A percentile compares a stretch with the other conserved stretches of the same genome.
Evolutionary conservation across 2,329 filamentous ascomycete species (phyloP).

Genomic region (Ceratocystis albifundus): DNA sequence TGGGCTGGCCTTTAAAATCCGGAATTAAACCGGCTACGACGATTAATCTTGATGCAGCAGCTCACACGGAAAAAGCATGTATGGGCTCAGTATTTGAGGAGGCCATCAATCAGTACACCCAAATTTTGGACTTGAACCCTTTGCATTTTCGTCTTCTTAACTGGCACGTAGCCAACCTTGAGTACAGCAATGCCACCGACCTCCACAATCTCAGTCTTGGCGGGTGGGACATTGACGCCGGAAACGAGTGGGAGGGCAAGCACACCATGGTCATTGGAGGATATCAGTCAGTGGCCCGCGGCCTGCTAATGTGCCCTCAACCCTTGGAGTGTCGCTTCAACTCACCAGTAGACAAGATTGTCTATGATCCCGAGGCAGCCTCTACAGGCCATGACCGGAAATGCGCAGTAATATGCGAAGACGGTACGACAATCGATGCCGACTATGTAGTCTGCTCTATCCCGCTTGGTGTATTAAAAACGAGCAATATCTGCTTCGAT

Average conservation of each 20-base stretch:
- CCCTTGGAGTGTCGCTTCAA: conserved; percentile 66
- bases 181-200: conserved; percentile 91
- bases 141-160: conserved; percentile 86
- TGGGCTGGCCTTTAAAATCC: conserved; percentile 69
- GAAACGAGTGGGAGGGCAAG: conserved; percentile 91
- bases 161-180: conserved; percentile 96
- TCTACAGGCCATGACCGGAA: conserved; percentile 29
- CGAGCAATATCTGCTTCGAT: conserved; percentile 70
- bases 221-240: conserved; percentile 93
- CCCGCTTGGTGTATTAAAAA: conserved; percentile 82
- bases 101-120: conserved; percentile 77
- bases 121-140: conserved; percentile 67
- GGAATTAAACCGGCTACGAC: conserved; percentile 53
- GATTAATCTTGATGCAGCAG: conserved; percentile 57
- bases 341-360: conserved; percentile 59
- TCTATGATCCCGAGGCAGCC: conserved; percentile 32
- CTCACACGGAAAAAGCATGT: conserved; percentile 54
- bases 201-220: conserved; percentile 76
- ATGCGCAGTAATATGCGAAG: conserved; percentile 59
- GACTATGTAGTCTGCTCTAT: conserved; percentile 85
- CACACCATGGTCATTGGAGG: conserved; percentile 90
- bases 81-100: conserved; percentile 86
- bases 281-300: conserved; percentile 86
- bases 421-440: conserved; percentile 67
- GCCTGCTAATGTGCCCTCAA: conserved; percentile 64